Evolutionary conservation across 345 rosid genomes (phyloP).

Genomic region (Dipteronia sinensis): DNA sequence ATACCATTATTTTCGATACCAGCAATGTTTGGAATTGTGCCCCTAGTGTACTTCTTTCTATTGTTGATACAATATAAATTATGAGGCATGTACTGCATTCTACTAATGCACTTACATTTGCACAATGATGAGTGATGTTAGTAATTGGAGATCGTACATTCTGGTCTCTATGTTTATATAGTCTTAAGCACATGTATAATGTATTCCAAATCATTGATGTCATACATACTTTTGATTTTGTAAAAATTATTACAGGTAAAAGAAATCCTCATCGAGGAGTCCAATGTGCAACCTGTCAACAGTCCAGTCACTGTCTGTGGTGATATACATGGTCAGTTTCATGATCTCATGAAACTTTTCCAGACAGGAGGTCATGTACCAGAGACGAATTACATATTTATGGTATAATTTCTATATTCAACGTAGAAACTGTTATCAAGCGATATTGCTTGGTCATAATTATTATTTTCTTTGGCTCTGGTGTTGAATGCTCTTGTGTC

Average conservation of each 20-base stretch:
- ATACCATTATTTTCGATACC: no score
- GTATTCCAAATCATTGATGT: neutral
- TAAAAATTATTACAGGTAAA: slow-evolving; percentile 63
- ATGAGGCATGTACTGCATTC: neutral
- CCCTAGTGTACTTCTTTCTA: no score
- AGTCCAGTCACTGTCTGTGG: slow-evolving; percentile 99
- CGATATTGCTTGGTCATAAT: neutral
- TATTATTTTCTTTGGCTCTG: neutral
- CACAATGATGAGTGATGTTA: neutral
- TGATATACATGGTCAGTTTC: slow-evolving; percentile 99
- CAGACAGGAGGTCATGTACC: slow-evolving; percentile 99
- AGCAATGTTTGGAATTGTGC: no score
- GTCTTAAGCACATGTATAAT: no score
- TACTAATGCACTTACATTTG: neutral
- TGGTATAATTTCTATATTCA: slow-evolving; percentile 45
- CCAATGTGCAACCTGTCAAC: slow-evolving; percentile 99
- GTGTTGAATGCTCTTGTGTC: slow-evolving; percentile 10
- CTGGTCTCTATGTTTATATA: no score
- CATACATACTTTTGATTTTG: neutral
- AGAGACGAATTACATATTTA: slow-evolving; percentile 96
- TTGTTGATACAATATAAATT: no score
- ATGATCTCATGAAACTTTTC: slow-evolving; percentile 98
- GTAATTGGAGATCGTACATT: neutral
- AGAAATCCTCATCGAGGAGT: slow-evolving; percentile 95
- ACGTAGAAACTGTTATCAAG: neutral